Conservation (phyloP, 2,329 filamentous ascomycete species). For the Ophiostoma pallidulum region DNA sequence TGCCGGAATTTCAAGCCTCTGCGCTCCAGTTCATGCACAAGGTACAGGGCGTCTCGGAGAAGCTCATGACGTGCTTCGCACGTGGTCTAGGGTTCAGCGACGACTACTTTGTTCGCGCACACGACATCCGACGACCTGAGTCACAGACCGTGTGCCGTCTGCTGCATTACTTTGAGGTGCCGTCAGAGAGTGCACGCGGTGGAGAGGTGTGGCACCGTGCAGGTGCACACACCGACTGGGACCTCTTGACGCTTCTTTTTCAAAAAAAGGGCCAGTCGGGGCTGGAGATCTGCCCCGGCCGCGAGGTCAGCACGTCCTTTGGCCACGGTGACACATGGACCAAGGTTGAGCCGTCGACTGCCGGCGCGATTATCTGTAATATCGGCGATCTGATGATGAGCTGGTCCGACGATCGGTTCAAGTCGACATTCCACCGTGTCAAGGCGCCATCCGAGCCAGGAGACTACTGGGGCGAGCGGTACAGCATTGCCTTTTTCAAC, state of each 20-base stretch:
- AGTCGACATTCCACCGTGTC: slow-evolving; percentile 55
- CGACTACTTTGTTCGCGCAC: slow-evolving; percentile 44
- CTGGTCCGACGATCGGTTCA: slow-evolving; percentile 59
- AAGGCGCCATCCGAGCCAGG: slow-evolving; percentile 45
- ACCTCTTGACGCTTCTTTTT: slow-evolving; percentile 49
- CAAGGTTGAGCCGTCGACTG: slow-evolving; percentile 35
- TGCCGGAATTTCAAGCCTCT: slow-evolving; percentile 40
- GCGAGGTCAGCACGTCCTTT: slow-evolving; percentile 44
- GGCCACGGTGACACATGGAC: slow-evolving; percentile 48
- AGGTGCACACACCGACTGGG: slow-evolving; percentile 51
- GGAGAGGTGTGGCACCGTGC: slow-evolving; percentile 38
- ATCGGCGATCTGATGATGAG: slow-evolving; percentile 59
- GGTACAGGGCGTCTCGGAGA: slow-evolving; percentile 37
- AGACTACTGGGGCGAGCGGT: slow-evolving; percentile 49
- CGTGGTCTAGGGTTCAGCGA: slow-evolving; percentile 39
- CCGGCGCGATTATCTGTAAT: slow-evolving; percentile 47
- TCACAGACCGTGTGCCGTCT: slow-evolving; percentile 44
- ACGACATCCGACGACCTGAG: slow-evolving; percentile 37
- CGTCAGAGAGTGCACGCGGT: slow-evolving; percentile 12
- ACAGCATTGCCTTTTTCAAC: slow-evolving; percentile 54
- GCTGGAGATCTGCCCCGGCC: slow-evolving; percentile 48
- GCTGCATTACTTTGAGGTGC: slow-evolving; percentile 17
- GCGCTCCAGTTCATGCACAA: slow-evolving; percentile 24
- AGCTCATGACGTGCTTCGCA: slow-evolving; percentile 46
- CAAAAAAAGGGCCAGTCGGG: slow-evolving; percentile 45